Evolutionary conservation across 495 filamentous ascomycete species (phyloP), one percentile per base, ranked within the genome.

Genomic region (Aspergillus avenaceus): DNA sequence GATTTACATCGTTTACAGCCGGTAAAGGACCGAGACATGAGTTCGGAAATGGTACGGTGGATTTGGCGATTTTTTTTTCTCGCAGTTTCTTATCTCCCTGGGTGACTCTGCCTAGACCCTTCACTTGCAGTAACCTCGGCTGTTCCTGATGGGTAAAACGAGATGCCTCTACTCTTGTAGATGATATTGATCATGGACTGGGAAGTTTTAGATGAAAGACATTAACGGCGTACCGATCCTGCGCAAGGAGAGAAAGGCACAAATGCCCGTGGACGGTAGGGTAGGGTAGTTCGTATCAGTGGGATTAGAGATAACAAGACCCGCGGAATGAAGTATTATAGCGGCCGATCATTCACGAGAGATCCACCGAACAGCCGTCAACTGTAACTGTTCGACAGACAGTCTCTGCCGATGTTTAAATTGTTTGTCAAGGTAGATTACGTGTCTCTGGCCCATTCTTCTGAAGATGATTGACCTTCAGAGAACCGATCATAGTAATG

Each of bases 1-100:
- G 67, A 56, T 56, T 73, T 73, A 71, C 70, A 73, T 68, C 70
- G 66, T 55, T 69, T 70, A 61, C 70, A 73, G 2, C 70, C 70
- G 42, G 31, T 73, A 41, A 75, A 73, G 7, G 72, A 75, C 55
- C 72, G 69, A 60, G 72, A 73, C 72, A 75, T 75, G 61, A 43
- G 56, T 47, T 60, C 47, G 47, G 41, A 45, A 16, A n/a, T 40
- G 18, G 12, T 29, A 29, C 19, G 25, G 22, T 24, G 12, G 18
- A 24, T 12, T 34, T 9, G 26, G 23, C 44, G 49, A 21, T 41
- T 24, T 37, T 44, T 41, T 25, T 23, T 36, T 25, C 48, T 41
- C 9, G 8, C 19, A 11, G 9, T 31, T 31, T 31, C 8, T 31
- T 31, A 11, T 9, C 28, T 31, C n/a, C n/a, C n/a, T 13, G 3